Evolutionary conservation across 2,329 filamentous ascomycete genomes (phyloP).

Genomic region (Pseudocercospora fijiensis): DNA sequence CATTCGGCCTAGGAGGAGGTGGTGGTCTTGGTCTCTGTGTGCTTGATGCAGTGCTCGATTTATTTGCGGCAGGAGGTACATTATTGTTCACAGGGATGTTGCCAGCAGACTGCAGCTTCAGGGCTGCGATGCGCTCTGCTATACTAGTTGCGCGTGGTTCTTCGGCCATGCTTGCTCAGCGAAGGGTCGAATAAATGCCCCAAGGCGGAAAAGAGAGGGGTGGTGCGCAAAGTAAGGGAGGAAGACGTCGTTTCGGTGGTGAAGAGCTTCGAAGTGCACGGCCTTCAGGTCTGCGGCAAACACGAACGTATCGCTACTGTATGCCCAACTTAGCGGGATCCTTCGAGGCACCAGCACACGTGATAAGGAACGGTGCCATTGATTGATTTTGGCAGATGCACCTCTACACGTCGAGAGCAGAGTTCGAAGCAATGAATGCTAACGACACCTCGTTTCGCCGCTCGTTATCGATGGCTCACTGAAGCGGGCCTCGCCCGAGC

Average conservation of each 20-base stretch:
- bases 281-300: conserved; percentile 4
- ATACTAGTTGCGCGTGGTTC: conserved; percentile 39
- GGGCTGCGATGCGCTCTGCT: conserved; percentile 49
- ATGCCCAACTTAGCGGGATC: background rate
- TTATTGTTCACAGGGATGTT: conserved; percentile 32
- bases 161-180: conserved; percentile 26
- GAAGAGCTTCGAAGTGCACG: background rate
- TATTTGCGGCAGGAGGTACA: conserved; percentile 21
- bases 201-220: background rate
- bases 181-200: background rate
- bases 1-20: conserved; percentile 38
- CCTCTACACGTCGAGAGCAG: no score
- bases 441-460: no score
- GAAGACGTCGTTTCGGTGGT: background rate
- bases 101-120: conserved; percentile 48
- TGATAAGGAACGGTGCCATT: background rate
- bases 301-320: background rate
- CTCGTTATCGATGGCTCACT: no score
- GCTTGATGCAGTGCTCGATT: conserved; percentile 4
- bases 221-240: background rate
- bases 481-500: no score
- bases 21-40: conserved; percentile 37
- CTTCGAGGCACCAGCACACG: conserved; percentile 1
- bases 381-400: background rate
- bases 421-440: no score